phyloP scores from a whole-genome alignment of 2,329 filamentous ascomycete species.

The Colletotrichum godetiae region DNA sequence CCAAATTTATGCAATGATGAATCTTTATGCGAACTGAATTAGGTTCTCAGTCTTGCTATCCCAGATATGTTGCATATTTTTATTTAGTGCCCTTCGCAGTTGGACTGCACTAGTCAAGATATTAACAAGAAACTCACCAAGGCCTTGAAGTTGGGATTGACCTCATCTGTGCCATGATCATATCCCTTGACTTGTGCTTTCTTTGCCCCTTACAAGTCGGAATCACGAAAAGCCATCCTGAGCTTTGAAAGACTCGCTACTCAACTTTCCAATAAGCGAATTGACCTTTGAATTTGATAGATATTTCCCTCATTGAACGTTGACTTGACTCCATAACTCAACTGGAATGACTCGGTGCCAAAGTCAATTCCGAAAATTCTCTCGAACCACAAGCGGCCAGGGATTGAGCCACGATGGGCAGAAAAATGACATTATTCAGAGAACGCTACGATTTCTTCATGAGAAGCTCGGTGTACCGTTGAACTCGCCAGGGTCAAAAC shows the following conservation, averaged over 20 bases:
- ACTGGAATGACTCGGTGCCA: not conserved
- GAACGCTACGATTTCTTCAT: not conserved
- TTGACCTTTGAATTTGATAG: not conserved
- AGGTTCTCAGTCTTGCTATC: too few relatives aligned
- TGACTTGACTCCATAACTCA: not conserved
- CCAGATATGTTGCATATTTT: too few relatives aligned
- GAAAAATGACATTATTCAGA: not conserved
- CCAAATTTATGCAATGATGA: too few relatives aligned
- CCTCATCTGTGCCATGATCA: not conserved
- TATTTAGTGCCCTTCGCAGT: too few relatives aligned
- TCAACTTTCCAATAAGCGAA: not conserved
- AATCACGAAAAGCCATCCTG: not conserved
- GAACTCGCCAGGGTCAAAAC: not conserved
- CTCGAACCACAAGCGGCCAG: not conserved
- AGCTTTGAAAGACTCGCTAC: not conserved
- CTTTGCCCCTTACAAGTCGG: not conserved
- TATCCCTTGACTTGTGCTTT: not conserved
- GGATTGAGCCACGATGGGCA: not conserved
- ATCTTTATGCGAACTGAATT: too few relatives aligned
- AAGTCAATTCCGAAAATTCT: not conserved
- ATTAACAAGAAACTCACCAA: too few relatives aligned
- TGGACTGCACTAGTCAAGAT: too few relatives aligned
- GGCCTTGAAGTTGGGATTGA: too few relatives aligned
- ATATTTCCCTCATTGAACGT: not conserved
- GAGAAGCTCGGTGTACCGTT: not conserved